Conservation (phyloP, 805 yeast genomes). For the Ogataea pini region DNA sequence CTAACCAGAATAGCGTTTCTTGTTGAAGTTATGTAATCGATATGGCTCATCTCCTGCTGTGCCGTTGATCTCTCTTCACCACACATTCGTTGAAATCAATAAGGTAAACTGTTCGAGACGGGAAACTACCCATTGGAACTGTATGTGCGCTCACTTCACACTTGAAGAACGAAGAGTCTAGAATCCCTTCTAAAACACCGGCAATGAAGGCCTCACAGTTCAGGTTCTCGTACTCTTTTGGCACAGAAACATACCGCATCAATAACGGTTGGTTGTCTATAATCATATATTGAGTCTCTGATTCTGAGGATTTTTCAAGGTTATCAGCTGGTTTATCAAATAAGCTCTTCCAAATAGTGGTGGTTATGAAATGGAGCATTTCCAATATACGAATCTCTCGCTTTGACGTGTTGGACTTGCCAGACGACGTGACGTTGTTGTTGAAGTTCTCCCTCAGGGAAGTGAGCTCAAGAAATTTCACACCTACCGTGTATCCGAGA, state of each 20-base stretch:
- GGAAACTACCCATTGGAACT: slow-evolving; percentile 58
- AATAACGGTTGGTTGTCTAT: slow-evolving; percentile 73
- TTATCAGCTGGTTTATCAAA: slow-evolving; percentile 72
- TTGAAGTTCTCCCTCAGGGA: slow-evolving; percentile 63
- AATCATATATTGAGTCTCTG: slow-evolving; percentile 73
- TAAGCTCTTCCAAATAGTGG: slow-evolving; percentile 68
- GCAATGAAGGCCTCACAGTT: slow-evolving; percentile 84
- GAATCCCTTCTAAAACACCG: slow-evolving; percentile 80
- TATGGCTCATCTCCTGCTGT: slow-evolving; percentile 7
- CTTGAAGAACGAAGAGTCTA: slow-evolving; percentile 70
- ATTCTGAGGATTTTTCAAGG: slow-evolving; percentile 47
- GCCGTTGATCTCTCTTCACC: slow-evolving; percentile 49
- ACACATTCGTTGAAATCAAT: slow-evolving; percentile 66
- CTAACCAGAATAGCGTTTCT: no score
- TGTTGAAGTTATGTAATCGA: background rate
- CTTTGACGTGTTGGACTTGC: slow-evolving; percentile 65
- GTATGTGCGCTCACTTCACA: slow-evolving; percentile 84
- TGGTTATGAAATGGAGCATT: slow-evolving; percentile 73
- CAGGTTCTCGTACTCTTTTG: slow-evolving; percentile 73
- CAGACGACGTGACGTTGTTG: slow-evolving; percentile 41
- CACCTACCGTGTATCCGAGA: slow-evolving; percentile 78
- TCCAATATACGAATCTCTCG: slow-evolving; percentile 71
- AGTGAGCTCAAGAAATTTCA: slow-evolving; percentile 65
- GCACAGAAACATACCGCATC: slow-evolving; percentile 72
- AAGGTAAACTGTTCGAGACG: slow-evolving; percentile 72